Conservation (phyloP, 2,329 filamentous ascomycete genomes). For the Cladosporium sp. region DNA sequence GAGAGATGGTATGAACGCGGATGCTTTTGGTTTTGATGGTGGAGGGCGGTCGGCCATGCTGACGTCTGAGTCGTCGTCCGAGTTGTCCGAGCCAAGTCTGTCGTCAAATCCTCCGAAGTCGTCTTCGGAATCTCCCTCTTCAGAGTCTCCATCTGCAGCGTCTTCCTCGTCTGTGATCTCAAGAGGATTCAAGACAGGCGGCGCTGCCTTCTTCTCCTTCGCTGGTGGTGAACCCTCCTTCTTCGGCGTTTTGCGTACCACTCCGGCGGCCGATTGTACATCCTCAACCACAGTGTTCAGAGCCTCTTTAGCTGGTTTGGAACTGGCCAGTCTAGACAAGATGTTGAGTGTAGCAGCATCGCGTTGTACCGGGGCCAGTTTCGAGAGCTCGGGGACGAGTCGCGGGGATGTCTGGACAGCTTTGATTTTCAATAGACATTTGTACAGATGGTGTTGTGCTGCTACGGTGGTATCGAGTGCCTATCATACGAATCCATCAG, state of each 20-base stretch:
- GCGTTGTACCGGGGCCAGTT: conserved; percentile 40
- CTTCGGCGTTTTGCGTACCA: conserved; percentile 22
- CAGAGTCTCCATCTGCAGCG: conserved; percentile 8
- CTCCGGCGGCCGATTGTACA: conserved; percentile 42
- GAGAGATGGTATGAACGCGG: conserved; percentile 71
- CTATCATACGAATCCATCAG: conserved; percentile 35
- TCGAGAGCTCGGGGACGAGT: conserved; percentile 45
- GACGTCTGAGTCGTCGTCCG: conserved; percentile 26
- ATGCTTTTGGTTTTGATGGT: conserved; percentile 37
- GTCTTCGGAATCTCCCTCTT: conserved; percentile 31
- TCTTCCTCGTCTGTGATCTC: conserved; percentile 16
- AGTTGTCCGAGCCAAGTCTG: conserved; percentile 40
- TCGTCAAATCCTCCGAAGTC: conserved; percentile 41
- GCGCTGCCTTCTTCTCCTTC: conserved; percentile 1
- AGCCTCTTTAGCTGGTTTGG: conserved; percentile 57
- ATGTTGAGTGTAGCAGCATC: conserved; percentile 58
- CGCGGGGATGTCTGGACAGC: conserved; percentile 53
- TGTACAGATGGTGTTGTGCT: conserved; percentile 57
- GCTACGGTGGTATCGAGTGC: conserved; percentile 51
- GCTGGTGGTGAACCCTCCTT: not conserved
- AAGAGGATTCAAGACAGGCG: conserved; percentile 8
- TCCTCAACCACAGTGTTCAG: conserved; percentile 49
- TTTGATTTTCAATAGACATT: conserved; percentile 59
- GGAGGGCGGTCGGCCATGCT: conserved; percentile 10
- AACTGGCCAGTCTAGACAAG: conserved; percentile 59